A percentile compares a stretch with the other conserved stretches of the same genome.
phyloP scores from a whole-genome alignment of 2,329 filamentous ascomycete genomes.

The Fusarium newnesense region DNA sequence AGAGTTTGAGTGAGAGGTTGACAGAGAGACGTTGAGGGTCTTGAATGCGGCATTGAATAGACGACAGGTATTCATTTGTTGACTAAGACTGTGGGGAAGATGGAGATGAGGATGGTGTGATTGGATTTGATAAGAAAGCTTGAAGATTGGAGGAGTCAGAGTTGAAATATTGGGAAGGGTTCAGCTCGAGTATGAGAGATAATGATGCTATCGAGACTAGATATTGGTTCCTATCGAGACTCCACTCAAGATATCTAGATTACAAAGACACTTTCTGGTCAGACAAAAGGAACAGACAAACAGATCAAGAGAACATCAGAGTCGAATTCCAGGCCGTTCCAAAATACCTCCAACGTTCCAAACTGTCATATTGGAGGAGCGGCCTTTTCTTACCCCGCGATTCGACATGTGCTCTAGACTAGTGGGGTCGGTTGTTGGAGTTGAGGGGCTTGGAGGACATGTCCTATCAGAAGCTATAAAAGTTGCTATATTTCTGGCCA shows the following conservation, averaged over 20 bases:
- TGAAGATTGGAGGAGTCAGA: background rate
- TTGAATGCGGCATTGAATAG: conserved; percentile 27
- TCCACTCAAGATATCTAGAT: background rate
- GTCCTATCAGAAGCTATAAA: conserved; percentile 27
- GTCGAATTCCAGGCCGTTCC: background rate
- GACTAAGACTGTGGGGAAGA: conserved; percentile 28
- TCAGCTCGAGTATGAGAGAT: background rate
- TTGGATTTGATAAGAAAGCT: conserved; percentile 12
- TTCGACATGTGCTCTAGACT: background rate
- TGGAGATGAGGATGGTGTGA: conserved; percentile 24
- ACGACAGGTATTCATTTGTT: conserved; percentile 37
- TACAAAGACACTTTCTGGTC: background rate
- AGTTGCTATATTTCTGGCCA: conserved; percentile 23
- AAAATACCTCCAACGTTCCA: background rate
- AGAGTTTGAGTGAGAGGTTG: background rate
- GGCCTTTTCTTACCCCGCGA: conserved; percentile 33
- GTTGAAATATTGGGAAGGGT: background rate
- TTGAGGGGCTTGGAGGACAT: background rate
- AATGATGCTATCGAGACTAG: conserved; percentile 7
- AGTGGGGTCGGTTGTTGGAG: background rate
- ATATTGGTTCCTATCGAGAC: background rate
- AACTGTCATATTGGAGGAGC: conserved; percentile 11
- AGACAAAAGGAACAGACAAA: background rate
- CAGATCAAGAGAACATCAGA: background rate
- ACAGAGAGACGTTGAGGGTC: conserved; percentile 29